phyloP scores from a whole-genome alignment of 306 rosid species.

The Rosa rugosa region DNA sequence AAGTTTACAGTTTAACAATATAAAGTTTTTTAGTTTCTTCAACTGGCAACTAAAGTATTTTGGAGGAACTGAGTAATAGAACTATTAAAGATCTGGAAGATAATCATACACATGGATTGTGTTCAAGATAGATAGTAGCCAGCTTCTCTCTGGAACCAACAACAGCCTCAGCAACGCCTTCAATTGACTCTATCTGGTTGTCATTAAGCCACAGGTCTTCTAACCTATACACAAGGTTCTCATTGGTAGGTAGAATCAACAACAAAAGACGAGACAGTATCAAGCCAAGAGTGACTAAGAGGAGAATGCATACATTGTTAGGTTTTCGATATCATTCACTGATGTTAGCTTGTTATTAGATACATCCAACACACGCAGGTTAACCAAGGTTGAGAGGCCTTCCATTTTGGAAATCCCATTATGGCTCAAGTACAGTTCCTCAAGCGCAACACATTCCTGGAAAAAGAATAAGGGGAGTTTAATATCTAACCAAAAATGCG shows the following conservation, averaged over 20 bases:
- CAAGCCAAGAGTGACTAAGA: not conserved
- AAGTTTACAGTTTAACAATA: not conserved
- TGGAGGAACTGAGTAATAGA: not conserved
- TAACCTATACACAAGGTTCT: slow-evolving; percentile 49
- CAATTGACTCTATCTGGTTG: slow-evolving; percentile 73
- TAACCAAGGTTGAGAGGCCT: slow-evolving; percentile 76
- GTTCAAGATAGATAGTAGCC: slow-evolving; percentile 78
- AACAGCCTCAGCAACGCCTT: slow-evolving; percentile 66
- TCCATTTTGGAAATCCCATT: slow-evolving; percentile 91
- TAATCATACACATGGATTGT: slow-evolving; percentile 85
- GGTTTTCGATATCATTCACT: slow-evolving; percentile 59
- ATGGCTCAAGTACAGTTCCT: slow-evolving; percentile 92
- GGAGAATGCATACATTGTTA: slow-evolving; percentile 52
- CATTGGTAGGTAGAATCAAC: slow-evolving; percentile 21
- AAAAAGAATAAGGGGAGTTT: not conserved
- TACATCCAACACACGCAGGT: slow-evolving; percentile 83
- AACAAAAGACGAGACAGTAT: slow-evolving; percentile 15
- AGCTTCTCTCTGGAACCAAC: slow-evolving; percentile 82
- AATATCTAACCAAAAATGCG: slow-evolving; percentile 6
- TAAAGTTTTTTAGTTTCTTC: slow-evolving; percentile 1
- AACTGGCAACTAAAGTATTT: slow-evolving; percentile 1
- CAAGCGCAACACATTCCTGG: slow-evolving; percentile 76
- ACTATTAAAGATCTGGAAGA: slow-evolving; percentile 11
- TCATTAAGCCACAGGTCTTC: slow-evolving; percentile 98
- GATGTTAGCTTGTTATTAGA: slow-evolving; percentile 79